Percentiles rank a stretch among this genome's conserved stretches.
phyloP scores from a whole-genome alignment of 2,329 filamentous ascomycete species.

The Nemania sp. region DNA sequence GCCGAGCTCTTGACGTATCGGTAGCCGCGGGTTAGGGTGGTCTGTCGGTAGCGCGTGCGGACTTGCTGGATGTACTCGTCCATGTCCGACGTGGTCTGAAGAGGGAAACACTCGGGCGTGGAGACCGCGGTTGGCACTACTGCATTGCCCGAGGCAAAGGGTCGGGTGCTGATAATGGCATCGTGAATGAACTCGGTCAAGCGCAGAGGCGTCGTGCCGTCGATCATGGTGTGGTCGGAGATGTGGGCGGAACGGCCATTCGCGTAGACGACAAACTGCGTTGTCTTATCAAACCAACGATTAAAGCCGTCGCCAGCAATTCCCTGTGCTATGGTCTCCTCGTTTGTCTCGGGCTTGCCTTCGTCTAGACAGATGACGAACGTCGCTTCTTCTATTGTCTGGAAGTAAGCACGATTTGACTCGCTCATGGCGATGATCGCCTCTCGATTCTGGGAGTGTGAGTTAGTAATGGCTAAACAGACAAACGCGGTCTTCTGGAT shows the following conservation, averaged over 20 bases:
- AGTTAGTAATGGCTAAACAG: neutral
- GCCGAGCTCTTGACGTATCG: conserved; percentile 9
- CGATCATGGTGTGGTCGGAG: conserved; percentile 15
- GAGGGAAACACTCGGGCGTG: conserved; percentile 7
- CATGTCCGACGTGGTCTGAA: neutral
- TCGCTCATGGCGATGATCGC: conserved; percentile 3
- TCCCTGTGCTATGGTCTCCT: conserved; percentile 2
- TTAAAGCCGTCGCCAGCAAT: conserved; percentile 17
- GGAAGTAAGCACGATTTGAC: conserved; percentile 4
- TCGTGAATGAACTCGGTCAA: conserved; percentile 15
- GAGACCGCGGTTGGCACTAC: neutral
- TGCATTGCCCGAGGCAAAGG: neutral
- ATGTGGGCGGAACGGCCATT: conserved; percentile 15
- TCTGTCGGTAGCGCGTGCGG: conserved; percentile 12
- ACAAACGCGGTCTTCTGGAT: neutral
- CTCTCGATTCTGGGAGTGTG: neutral
- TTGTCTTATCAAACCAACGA: conserved; percentile 22
- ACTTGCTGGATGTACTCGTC: conserved; percentile 6
- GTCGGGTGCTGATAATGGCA: conserved; percentile 7
- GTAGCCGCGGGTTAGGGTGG: conserved; percentile 13
- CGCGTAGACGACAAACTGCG: conserved; percentile 12
- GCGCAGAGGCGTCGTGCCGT: conserved; percentile 14
- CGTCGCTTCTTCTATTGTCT: conserved; percentile 10
- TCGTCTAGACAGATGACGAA: conserved; percentile 19
- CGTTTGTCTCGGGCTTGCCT: conserved; percentile 8